Evolutionary conservation across 228 moss, liverwort and hornwort species (phyloP).

Genomic region (Sphagnum magellanicum): DNA sequence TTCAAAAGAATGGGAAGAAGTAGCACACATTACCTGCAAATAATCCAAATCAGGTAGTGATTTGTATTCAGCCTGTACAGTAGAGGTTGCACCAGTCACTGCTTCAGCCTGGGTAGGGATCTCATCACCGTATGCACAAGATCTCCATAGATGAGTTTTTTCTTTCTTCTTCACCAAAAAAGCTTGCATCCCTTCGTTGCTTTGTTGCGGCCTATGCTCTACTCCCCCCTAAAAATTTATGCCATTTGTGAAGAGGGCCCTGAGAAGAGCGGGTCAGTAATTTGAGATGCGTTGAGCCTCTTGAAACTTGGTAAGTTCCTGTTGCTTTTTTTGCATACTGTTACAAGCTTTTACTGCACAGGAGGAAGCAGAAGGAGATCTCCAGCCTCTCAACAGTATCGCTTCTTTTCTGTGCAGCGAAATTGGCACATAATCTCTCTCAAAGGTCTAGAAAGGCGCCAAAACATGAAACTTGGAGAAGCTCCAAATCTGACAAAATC

Average conservation of each 20-base stretch:
- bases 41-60: constrained; percentile 97
- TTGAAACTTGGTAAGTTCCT: too few relatives aligned
- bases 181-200: constrained; percentile 19
- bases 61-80: constrained; percentile 86
- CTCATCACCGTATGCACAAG: constrained; percentile 66
- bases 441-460: too few relatives aligned
- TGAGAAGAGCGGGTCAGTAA: background rate
- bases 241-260: constrained; percentile 12
- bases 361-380: too few relatives aligned
- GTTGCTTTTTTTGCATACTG: too few relatives aligned
- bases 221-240: constrained; percentile 24
- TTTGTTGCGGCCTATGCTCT: constrained; percentile 35
- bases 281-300: too few relatives aligned
- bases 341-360: too few relatives aligned
- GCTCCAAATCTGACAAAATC: too few relatives aligned
- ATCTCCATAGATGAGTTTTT: constrained; percentile 40
- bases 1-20: too few relatives aligned
- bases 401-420: too few relatives aligned
- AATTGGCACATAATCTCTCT: too few relatives aligned
- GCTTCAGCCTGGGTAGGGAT: constrained; percentile 88
- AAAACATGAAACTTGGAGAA: too few relatives aligned
- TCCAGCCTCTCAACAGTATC: too few relatives aligned
- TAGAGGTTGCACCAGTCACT: constrained; percentile 67
- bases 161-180: constrained; percentile 30
- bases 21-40: constrained; percentile 54